Conservation (phyloP, 441 rosid genomes). For the Flueggea neowawraea region DNA sequence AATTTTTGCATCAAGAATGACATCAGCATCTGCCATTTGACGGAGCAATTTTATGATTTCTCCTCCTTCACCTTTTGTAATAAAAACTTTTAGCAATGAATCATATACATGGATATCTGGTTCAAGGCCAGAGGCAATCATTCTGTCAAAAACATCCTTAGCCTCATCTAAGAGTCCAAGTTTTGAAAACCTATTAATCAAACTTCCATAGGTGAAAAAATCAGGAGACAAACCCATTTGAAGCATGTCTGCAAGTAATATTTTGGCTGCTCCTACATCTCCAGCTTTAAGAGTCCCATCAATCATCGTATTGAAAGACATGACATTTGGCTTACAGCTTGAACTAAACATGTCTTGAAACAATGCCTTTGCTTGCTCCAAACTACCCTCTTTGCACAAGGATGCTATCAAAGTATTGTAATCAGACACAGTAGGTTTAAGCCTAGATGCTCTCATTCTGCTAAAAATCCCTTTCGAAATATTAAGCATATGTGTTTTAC, state of each 20-base stretch:
- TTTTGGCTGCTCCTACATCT: slow-evolving; percentile 45
- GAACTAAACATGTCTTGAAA: slow-evolving; percentile 48
- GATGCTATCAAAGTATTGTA: slow-evolving; percentile 50
- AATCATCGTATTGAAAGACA: slow-evolving; percentile 55
- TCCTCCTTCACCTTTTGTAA: slow-evolving; percentile 38
- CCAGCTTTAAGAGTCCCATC: slow-evolving; percentile 57
- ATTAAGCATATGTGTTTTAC: slow-evolving; percentile 49
- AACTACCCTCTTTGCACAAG: slow-evolving; percentile 55
- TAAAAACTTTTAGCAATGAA: slow-evolving; percentile 52
- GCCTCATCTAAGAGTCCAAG: slow-evolving; percentile 56
- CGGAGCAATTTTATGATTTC: slow-evolving; percentile 41
- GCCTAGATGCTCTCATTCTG: slow-evolving; percentile 40
- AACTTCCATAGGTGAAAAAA: slow-evolving; percentile 41
- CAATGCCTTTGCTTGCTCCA: slow-evolving; percentile 61
- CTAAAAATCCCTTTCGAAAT: slow-evolving; percentile 62
- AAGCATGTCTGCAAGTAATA: slow-evolving; percentile 47
- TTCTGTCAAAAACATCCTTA: slow-evolving; percentile 38
- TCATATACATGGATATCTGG: slow-evolving; percentile 47
- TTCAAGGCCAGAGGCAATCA: slow-evolving; percentile 52
- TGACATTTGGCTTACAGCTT: slow-evolving; percentile 30
- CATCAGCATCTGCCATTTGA: slow-evolving; percentile 48
- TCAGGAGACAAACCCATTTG: slow-evolving; percentile 52
- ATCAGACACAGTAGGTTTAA: slow-evolving; percentile 37
- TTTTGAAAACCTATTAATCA: slow-evolving; percentile 56
- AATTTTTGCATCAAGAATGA: slow-evolving; percentile 43